Evolutionary conservation across 2,329 filamentous ascomycete species (phyloP).

Genomic region (Arthroderma uncinatum): DNA sequence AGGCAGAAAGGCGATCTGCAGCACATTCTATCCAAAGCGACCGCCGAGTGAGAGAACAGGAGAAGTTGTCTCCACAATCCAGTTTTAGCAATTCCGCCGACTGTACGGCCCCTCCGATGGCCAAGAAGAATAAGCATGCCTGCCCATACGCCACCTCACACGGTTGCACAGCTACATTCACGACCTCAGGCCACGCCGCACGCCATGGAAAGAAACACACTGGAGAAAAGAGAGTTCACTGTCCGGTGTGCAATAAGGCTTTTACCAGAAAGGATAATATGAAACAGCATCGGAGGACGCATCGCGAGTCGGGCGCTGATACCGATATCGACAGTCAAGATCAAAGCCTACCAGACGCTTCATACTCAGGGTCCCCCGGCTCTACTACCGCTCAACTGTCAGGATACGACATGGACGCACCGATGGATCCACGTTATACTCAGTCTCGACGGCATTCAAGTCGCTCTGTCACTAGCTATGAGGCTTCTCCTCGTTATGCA

Average conservation of each 20-base stretch:
- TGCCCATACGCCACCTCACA: conserved; percentile 51
- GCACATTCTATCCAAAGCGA: neutral
- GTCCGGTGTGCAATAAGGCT: conserved; percentile 56
- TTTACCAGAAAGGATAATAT: conserved; percentile 61
- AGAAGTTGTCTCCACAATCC: conserved; percentile 22
- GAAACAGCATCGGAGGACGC: conserved; percentile 56
- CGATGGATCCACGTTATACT: neutral
- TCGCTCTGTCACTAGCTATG: conserved; percentile 7
- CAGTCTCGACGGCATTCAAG: conserved; percentile 7
- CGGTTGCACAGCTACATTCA: conserved; percentile 52
- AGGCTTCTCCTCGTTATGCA: conserved; percentile 1
- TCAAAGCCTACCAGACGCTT: neutral
- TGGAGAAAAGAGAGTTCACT: conserved; percentile 57
- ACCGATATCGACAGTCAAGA: conserved; percentile 14
- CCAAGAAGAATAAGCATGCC: conserved; percentile 53
- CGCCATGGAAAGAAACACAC: conserved; percentile 59
- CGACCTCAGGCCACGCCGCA: conserved; percentile 56
- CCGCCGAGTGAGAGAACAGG: conserved; percentile 13
- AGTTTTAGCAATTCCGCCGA: conserved; percentile 20
- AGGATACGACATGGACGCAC: conserved; percentile 5
- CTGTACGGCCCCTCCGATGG: conserved; percentile 17
- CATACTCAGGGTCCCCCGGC: neutral
- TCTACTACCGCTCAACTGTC: neutral
- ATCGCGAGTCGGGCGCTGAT: conserved; percentile 31
- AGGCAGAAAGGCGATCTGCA: neutral